Conservation (phyloP, 768 basidiomycete genomes). For the Boletus barrowsii region DNA sequence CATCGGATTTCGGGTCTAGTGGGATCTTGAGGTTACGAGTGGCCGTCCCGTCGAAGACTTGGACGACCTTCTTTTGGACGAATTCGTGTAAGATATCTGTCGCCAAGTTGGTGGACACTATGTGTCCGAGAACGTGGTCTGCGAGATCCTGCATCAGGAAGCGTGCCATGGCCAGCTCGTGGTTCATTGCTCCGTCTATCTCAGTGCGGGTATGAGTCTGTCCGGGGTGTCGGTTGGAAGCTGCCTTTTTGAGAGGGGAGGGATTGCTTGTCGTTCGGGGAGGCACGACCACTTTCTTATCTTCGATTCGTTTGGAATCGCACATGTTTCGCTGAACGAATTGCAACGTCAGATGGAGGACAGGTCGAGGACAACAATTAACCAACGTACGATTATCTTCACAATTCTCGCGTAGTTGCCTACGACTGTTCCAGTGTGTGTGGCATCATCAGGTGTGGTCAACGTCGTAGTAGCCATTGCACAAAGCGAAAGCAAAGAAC, state of each 20-base stretch:
- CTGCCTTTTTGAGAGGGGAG: slow-evolving; percentile 1
- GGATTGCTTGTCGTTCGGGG: background rate
- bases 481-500: background rate
- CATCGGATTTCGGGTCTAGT: background rate
- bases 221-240: background rate
- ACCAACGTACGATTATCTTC: background rate
- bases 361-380: background rate
- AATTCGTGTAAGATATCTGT: background rate
- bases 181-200: background rate
- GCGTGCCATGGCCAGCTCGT: slow-evolving; percentile 7
- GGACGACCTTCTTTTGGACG: background rate
- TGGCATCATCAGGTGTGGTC: background rate
- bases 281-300: background rate
- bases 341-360: background rate
- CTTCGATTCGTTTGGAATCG: background rate
- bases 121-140: slow-evolving; percentile 4
- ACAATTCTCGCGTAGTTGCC: background rate
- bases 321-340: background rate
- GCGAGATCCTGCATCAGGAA: slow-evolving; percentile 13
- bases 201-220: background rate
- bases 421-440: background rate
- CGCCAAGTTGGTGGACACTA: background rate
- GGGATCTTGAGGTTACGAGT: background rate
- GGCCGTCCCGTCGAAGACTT: background rate
- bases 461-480: background rate